Conservation (phyloP, 202 grass and related monocot species). For the Carex arenaria region DNA sequence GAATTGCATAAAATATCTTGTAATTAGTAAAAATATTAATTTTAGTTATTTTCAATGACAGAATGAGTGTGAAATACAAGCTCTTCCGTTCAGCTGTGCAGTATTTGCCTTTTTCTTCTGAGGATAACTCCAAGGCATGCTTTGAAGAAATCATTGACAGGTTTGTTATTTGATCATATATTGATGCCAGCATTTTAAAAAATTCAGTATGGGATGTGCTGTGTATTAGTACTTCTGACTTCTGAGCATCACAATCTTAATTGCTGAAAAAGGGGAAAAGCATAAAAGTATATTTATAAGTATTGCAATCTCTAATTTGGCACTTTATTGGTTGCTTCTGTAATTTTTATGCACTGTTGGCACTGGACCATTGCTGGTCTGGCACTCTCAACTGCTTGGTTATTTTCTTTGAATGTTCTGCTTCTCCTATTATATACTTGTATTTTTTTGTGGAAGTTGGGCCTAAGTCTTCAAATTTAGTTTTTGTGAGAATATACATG, state of each 20-base stretch:
- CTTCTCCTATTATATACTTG: not conserved
- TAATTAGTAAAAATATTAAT: not conserved
- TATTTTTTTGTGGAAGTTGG: not conserved
- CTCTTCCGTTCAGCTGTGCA: constrained; percentile 88
- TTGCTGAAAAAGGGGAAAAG: not conserved
- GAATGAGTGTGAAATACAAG: constrained; percentile 83
- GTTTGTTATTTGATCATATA: constrained; percentile 33
- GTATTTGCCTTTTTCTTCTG: constrained; percentile 80
- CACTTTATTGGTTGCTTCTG: constrained; percentile 1
- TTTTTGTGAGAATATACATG: not conserved
- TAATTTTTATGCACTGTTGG: not conserved
- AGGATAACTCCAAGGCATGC: constrained; percentile 56
- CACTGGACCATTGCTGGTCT: not conserved
- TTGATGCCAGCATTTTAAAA: not conserved
- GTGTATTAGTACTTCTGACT: not conserved
- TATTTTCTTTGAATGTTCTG: not conserved
- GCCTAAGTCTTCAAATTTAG: not conserved
- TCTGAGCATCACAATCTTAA: not conserved
- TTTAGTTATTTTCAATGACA: constrained; percentile 26
- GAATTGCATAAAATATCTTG: not conserved
- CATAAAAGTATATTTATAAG: not conserved
- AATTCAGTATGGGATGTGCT: not conserved
- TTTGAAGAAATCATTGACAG: constrained; percentile 97
- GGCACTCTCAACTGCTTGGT: not conserved
- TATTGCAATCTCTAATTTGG: not conserved